Evolutionary conservation across 192 early-diverging fungal species (phyloP).

Genomic region (Entophlyctis luteolus): DNA sequence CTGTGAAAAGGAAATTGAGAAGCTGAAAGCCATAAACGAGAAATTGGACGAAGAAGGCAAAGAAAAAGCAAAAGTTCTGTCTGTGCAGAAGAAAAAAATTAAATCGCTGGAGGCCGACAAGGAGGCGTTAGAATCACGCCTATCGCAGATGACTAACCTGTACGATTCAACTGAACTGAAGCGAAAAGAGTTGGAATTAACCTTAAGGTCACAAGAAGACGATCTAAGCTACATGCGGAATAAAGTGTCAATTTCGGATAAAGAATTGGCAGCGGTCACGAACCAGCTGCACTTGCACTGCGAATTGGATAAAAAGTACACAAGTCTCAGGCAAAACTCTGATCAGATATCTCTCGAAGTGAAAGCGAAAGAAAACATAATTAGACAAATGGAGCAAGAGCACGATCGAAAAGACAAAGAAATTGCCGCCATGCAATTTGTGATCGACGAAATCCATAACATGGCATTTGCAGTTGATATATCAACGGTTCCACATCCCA

Average conservation of each 20-base stretch:
- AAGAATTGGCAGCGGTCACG: conserved; percentile 18
- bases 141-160: neutral
- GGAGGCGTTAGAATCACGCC: neutral
- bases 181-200: conserved; percentile 5
- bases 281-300: conserved; percentile 26
- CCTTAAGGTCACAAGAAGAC: neutral
- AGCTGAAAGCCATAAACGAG: neutral
- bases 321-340: conserved; percentile 23
- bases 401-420: conserved; percentile 10
- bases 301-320: conserved; percentile 35
- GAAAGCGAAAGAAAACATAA: conserved; percentile 12
- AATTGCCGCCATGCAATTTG: conserved; percentile 12
- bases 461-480: neutral
- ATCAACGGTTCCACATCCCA: neutral
- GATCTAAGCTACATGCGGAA: conserved; percentile 13
- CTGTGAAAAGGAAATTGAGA: conserved; percentile 31
- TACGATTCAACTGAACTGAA: neutral
- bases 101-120: conserved; percentile 32
- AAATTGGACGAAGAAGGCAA: conserved; percentile 21
- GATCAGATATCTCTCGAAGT: conserved; percentile 24
- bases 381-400: neutral
- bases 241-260: conserved; percentile 24
- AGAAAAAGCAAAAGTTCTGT: conserved; percentile 25
- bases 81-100: conserved; percentile 26
- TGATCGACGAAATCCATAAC: conserved; percentile 17